A percentile compares a stretch with the other conserved stretches of the same genome.
phyloP scores from a whole-genome alignment of 139 green algal genomes.

The Coccomyxa sp. region DNA sequence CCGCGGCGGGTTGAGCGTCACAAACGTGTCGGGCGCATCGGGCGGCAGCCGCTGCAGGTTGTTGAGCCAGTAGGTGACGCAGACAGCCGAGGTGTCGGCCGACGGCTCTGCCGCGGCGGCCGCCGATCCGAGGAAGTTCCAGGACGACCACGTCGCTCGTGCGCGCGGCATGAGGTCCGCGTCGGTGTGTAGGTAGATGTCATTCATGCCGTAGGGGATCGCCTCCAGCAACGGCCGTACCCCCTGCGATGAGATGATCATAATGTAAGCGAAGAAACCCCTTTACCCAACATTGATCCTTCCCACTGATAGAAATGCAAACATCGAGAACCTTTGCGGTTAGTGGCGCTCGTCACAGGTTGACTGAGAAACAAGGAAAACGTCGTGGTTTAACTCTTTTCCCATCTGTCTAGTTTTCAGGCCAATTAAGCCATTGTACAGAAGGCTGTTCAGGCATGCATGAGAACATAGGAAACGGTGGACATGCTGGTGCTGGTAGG shows the following conservation, averaged over 20 bases:
- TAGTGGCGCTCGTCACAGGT: no score
- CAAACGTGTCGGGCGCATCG: constrained; percentile 71
- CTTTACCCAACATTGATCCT: no score
- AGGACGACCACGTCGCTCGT: constrained; percentile 74
- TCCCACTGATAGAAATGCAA: no score
- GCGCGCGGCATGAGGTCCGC: constrained; percentile 71
- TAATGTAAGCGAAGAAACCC: no score
- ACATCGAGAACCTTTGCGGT: no score
- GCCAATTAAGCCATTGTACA: no score
- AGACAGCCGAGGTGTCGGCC: constrained; percentile 52
- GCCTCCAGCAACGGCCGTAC: constrained; percentile 65
- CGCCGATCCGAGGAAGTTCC: constrained; percentile 76
- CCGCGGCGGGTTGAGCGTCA: constrained; percentile 88
- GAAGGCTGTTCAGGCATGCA: background rate
- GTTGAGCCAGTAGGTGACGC: constrained; percentile 92
- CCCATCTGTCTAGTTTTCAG: no score
- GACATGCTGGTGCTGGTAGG: background rate
- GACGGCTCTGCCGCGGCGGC: no score
- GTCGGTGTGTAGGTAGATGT: constrained; percentile 87
- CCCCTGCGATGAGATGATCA: background rate
- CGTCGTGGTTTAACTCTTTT: no score
- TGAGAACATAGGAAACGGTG: background rate
- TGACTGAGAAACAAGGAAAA: no score
- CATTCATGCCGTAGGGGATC: constrained; percentile 81
- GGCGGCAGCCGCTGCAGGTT: constrained; percentile 64